Base-by-base conservation (phyloP, 108 stramenopile species). In the Schizochytrium sp. region DNA sequence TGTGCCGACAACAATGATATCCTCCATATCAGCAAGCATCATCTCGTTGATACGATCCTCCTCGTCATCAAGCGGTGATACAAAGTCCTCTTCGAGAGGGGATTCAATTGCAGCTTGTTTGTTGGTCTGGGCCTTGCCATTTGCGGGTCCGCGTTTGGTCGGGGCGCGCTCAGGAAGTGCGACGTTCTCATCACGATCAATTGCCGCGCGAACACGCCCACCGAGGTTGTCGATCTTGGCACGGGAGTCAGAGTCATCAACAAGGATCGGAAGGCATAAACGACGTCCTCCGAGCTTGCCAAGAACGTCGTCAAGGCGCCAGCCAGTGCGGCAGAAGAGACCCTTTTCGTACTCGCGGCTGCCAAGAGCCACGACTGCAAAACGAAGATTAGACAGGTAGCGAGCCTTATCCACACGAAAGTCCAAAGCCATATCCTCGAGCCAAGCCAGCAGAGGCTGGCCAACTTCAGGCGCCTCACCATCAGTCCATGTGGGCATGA, bases 1-100 rank as follows among this genome's bases (percentile, higher is more conserved):
- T 42, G 69, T 19, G 90, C 72, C 19, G 61, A 98, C 95, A 88
- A 92, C 91, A 40, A 88, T 97, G 92, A 98, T 92, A 87, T 98
- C 98, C 93, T 98, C 98, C 88, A 98, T 45, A 89, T 98, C 88
- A 2, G 5, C 42, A 44, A 58, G 60, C 59, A 61, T 47, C 59
- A 57, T 44, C 42, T 88, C 59, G 17, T 46, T 87, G 45, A 88
- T 13, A 3, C 44, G 46, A 45, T 87, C 89, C 88, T 87, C 83
- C 83, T 89, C 60, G 17, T 88, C 88, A 28, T 88, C 88, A 40
- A 47, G 46, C 88, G 41, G 46, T 19, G 2, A 38, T 17, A 19
- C 59, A 7, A 46, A 28, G 28, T 10, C 83, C 42, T 87, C 41
- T 53, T 46, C 40, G 28, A 28, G 28, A 28, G 28, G 28, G 28